Conservation (phyloP, 2,329 filamentous ascomycete species). For the Phaeosphaeriaceae sp. region DNA sequence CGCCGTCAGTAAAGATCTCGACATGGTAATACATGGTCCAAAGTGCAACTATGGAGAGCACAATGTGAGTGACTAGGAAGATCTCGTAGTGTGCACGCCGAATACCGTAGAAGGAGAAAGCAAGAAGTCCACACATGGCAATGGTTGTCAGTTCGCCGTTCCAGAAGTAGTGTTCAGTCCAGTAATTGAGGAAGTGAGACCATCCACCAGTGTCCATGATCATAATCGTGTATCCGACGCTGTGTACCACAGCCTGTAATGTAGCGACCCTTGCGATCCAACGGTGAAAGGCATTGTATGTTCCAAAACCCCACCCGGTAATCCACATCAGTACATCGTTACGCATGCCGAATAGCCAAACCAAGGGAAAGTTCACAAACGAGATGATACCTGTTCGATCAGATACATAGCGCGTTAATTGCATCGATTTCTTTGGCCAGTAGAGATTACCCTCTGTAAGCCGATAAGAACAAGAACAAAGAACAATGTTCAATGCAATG, state of each 20-base stretch:
- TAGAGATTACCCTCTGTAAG: slow-evolving; percentile 57
- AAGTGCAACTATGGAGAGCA: slow-evolving; percentile 52
- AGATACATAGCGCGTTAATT: slow-evolving; percentile 63
- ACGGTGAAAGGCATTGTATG: slow-evolving; percentile 71
- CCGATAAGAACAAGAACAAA: slow-evolving; percentile 55
- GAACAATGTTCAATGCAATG: slow-evolving; percentile 52
- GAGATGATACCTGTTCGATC: slow-evolving; percentile 70
- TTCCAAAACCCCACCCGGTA: slow-evolving; percentile 72
- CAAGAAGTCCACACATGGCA: slow-evolving; percentile 54
- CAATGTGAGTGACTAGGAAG: slow-evolving; percentile 54
- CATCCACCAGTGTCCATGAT: slow-evolving; percentile 48
- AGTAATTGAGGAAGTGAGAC: slow-evolving; percentile 47
- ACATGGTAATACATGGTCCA: slow-evolving; percentile 61
- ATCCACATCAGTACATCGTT: slow-evolving; percentile 71
- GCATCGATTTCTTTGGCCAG: slow-evolving; percentile 41
- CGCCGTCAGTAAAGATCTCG: slow-evolving; percentile 57
- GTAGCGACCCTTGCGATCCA: slow-evolving; percentile 69
- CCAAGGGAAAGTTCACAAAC: slow-evolving; percentile 66
- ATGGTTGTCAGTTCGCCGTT: slow-evolving; percentile 54
- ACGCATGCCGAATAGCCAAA: slow-evolving; percentile 71
- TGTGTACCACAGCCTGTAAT: slow-evolving; percentile 67
- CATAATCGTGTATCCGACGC: slow-evolving; percentile 62
- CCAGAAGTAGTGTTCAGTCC: slow-evolving; percentile 57
- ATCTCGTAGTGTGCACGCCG: slow-evolving; percentile 56
- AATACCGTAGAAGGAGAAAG: slow-evolving; percentile 59